phyloP scores from a whole-genome alignment of 2,329 filamentous ascomycete genomes.

The Colletotrichum tropicale region DNA sequence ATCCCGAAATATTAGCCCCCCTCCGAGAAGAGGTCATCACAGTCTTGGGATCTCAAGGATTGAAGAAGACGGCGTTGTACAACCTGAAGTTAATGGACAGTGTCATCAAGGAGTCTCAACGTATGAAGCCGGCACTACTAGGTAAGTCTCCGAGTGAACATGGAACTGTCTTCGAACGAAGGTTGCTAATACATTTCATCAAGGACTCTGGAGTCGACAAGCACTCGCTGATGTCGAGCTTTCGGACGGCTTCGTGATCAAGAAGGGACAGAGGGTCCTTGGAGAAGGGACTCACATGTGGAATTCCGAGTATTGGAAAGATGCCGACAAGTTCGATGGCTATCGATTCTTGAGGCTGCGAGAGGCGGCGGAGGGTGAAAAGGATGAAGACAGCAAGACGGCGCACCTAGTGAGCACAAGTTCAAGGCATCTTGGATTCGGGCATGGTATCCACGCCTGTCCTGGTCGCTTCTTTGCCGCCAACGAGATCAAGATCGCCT shows the following conservation, averaged over 20 bases:
- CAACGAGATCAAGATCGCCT: constrained; percentile 38
- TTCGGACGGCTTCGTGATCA: constrained; percentile 20
- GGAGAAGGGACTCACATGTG: constrained; percentile 19
- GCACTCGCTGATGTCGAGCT: constrained; percentile 19
- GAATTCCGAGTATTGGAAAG: constrained; percentile 17
- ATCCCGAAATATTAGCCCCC: constrained; percentile 23
- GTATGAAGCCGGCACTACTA: constrained; percentile 23
- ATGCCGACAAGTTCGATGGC: constrained; percentile 23
- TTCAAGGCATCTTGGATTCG: constrained; percentile 33
- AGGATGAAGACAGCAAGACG: not conserved
- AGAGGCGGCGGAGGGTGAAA: constrained; percentile 18
- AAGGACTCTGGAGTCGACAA: not conserved
- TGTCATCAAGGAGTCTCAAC: constrained; percentile 28
- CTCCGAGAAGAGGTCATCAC: constrained; percentile 25
- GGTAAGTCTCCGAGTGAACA: constrained; percentile 1
- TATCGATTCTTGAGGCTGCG: constrained; percentile 22
- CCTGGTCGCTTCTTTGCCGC: constrained; percentile 42
- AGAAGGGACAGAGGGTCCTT: constrained; percentile 20
- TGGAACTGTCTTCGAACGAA: not conserved
- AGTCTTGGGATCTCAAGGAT: constrained; percentile 21
- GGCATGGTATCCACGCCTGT: constrained; percentile 39
- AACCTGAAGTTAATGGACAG: constrained; percentile 27
- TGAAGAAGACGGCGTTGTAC: constrained; percentile 25
- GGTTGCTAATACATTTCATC: not conserved
- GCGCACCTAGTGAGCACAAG: constrained; percentile 38